Conservation (phyloP, 1,139 yeast genomes). For the Suhomyces wounanorum region DNA sequence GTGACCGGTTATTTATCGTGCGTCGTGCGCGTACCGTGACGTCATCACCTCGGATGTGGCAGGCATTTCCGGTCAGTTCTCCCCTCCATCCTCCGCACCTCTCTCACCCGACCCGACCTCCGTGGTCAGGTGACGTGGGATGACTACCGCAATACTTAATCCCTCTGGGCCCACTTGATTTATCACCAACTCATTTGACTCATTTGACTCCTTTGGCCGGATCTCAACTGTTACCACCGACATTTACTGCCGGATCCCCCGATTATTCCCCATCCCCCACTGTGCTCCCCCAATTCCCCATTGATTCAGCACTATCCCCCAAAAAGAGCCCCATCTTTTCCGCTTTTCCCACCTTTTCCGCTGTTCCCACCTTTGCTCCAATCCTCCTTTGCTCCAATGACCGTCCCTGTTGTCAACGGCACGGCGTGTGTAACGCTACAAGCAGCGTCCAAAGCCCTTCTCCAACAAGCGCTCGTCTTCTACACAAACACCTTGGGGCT, state of each 20-base stretch:
- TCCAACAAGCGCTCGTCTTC: constrained; percentile 44
- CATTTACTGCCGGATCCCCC: not conserved
- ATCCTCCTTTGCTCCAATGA: no score
- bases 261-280: not conserved
- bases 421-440: constrained; percentile 46
- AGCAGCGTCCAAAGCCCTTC: constrained; percentile 41
- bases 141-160: not conserved
- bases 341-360: not conserved
- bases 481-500: constrained; percentile 51
- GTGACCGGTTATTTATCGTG: no score
- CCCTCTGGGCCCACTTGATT: not conserved
- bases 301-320: not conserved
- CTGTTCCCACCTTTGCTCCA: no score
- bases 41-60: no score
- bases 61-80: not conserved
- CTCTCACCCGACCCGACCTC: constrained; percentile 11
- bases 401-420: constrained; percentile 50
- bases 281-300: not conserved
- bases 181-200: not conserved
- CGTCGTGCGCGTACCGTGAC: not conserved
- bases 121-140: constrained; percentile 10
- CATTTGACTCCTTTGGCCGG: not conserved
- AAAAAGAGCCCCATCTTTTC: constrained; percentile 5
- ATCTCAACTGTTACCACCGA: not conserved
- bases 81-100: constrained; percentile 10